These are phyloP conservation scores for Talaromyces sp. DNA, from an alignment of 2,329 filamentous ascomycete genomes.

Conservation along the genomic window DNA sequence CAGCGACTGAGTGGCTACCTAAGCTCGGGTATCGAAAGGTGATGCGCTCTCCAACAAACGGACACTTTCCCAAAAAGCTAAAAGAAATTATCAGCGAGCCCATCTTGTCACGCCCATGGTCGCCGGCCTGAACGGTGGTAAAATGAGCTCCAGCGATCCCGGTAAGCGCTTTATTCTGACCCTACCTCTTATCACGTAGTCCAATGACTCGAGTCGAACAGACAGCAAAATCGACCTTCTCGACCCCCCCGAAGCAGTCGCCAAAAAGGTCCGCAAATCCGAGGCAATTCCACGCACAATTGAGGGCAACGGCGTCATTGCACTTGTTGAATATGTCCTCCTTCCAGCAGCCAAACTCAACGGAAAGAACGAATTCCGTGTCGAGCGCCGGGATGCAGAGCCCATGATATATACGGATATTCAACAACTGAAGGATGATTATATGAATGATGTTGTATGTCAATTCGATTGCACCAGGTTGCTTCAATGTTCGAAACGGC, in stretches of 20 bases:
- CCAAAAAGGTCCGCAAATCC: constrained; percentile 83
- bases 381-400: constrained; percentile 63
- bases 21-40: constrained; percentile 73
- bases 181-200: background rate
- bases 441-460: constrained; percentile 70
- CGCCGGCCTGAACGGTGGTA: constrained; percentile 74
- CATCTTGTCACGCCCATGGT: constrained; percentile 86
- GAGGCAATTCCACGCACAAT: constrained; percentile 70
- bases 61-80: background rate
- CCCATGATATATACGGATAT: constrained; percentile 77
- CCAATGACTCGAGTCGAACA: constrained; percentile 24
- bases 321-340: constrained; percentile 82
- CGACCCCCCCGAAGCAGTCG: constrained; percentile 69
- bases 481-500: no score
- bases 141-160: constrained; percentile 75
- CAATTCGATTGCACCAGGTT: no score
- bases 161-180: constrained; percentile 21
- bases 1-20: constrained; percentile 79
- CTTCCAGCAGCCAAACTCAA: constrained; percentile 59
- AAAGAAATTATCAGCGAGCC: constrained; percentile 46
- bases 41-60: background rate
- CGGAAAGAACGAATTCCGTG: constrained; percentile 61
- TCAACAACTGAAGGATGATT: constrained; percentile 73
- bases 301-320: constrained; percentile 82
- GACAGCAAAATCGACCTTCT: constrained; percentile 94